Percentiles rank a stretch among this genome's conserved stretches.
phyloP scores from a whole-genome alignment of 306 rosid genomes.

The Rosa multiflora region DNA sequence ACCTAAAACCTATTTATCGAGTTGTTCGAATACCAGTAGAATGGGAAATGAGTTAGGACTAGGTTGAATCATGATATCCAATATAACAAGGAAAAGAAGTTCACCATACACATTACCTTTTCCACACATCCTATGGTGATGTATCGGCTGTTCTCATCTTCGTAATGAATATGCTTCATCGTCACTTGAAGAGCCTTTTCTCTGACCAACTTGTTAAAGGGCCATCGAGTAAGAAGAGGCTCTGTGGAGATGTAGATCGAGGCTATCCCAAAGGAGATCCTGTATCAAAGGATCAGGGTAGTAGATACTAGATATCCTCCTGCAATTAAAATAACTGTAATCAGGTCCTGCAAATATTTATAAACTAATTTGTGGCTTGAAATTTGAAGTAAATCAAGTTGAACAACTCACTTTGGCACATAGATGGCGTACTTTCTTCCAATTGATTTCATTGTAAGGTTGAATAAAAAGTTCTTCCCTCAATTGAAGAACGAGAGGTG shows the following conservation, averaged over 20 bases:
- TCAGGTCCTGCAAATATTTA: background rate
- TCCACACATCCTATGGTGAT: conserved; percentile 59
- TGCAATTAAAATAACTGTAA: background rate
- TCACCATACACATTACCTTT: conserved; percentile 35
- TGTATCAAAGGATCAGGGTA: conserved; percentile 63
- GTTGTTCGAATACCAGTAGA: background rate
- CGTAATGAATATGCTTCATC: conserved; percentile 77
- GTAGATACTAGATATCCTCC: conserved; percentile 71
- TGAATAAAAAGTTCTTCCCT: conserved; percentile 49
- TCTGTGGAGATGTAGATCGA: conserved; percentile 50
- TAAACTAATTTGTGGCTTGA: background rate
- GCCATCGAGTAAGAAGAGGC: conserved; percentile 77
- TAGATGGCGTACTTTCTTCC: conserved; percentile 56
- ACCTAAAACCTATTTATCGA: conserved; percentile 39
- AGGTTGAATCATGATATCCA: background rate
- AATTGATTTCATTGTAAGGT: conserved; percentile 45
- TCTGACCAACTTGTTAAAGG: conserved; percentile 53
- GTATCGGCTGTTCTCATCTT: conserved; percentile 67
- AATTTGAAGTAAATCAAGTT: background rate
- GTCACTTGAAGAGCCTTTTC: conserved; percentile 59
- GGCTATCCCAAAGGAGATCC: conserved; percentile 66
- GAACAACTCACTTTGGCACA: conserved; percentile 45
- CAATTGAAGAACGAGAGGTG: conserved; percentile 58
- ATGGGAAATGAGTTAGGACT: background rate
- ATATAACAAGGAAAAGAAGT: background rate